Base-by-base conservation (phyloP, 305 asterid genomes). In the Fraxinus greggii region DNA sequence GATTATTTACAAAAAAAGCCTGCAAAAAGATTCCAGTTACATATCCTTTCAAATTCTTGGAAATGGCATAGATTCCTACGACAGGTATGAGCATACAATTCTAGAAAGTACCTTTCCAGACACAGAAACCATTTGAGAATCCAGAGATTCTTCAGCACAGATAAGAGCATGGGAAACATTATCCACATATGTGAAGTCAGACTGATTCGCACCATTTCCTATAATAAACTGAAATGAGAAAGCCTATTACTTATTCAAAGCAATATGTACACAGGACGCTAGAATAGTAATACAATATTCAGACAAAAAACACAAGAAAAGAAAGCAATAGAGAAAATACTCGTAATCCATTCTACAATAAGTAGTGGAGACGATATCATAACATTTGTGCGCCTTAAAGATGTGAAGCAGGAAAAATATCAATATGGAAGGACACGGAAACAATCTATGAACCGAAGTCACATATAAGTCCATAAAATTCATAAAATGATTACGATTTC, bases 221-320 rank as follows among this genome's bases (percentile, higher is more conserved):
- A 92, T 88, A 91, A 93, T 91, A 90, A 91, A 93, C 98, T 94
- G 98, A 91, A 91, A 94, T 94, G 98, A 93, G 96, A 94, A 92
- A 88, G 88, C 82, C 92, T 88, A 92, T 93, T 89, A 93, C 97
- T 92, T 91, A 92, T 89, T 92, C 92, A 86, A 91, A 86, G 85
- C 84, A 85, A 79, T 45, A 86, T 82, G 76, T 76, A 77, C 81
- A 82, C 42, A 75, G 79, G 24, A 33, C 1, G 80, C 77, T 78
- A 38, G 82, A 80, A 61, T 67, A 82, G 63, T 38, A 87, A 81
- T 65, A 75, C 81, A 81, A 84, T 79, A 80, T 28, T 67, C 70
- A 86, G 82, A 10, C 51, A 63, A 75, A 32, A 38, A 79, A 72
- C 75, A 54, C 65, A 78, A 31, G 75, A 29, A 28, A 80, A 65